Evolutionary conservation across 169 alveolate species (phyloP).

Genomic region (Plasmodium fragile): DNA sequence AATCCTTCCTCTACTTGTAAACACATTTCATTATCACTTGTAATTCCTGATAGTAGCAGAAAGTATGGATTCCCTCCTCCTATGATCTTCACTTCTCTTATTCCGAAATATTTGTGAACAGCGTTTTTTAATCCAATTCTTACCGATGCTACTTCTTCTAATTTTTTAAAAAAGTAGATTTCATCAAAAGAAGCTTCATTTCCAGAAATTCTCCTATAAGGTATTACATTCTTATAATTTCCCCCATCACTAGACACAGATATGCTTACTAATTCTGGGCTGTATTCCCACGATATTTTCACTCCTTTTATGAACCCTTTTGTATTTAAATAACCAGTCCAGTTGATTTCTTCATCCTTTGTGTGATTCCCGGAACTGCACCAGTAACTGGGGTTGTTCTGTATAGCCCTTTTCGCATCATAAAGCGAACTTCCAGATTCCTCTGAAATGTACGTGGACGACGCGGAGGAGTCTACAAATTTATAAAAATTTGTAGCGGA

Average conservation of each 20-base stretch:
- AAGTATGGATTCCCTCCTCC: constrained; percentile 92
- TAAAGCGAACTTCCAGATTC: constrained; percentile 77
- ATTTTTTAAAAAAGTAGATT: constrained; percentile 33
- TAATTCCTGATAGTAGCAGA: constrained; percentile 89
- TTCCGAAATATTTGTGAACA: constrained; percentile 90
- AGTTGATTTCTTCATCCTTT: constrained; percentile 81
- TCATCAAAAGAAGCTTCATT: constrained; percentile 78
- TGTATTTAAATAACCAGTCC: constrained; percentile 90
- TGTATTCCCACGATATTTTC: constrained; percentile 88
- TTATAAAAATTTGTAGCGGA: constrained; percentile 80
- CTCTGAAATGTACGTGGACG: constrained; percentile 81
- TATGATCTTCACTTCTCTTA: constrained; percentile 88
- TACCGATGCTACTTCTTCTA: constrained; percentile 80
- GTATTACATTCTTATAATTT: constrained; percentile 86
- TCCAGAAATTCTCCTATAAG: constrained; percentile 85
- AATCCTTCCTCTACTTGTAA: constrained; percentile 90
- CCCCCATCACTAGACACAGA: constrained; percentile 88
- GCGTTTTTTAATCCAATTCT: constrained; percentile 88
- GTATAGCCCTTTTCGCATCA: constrained; percentile 85
- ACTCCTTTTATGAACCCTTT: constrained; percentile 85
- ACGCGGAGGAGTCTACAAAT: constrained; percentile 83
- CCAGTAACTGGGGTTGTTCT: constrained; percentile 91
- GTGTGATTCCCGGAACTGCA: constrained; percentile 89
- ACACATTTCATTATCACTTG: constrained; percentile 91
- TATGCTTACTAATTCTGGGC: constrained; percentile 85